Conservation (phyloP, 23 red algal species). For the Cyanidium caldarium region DNA sequence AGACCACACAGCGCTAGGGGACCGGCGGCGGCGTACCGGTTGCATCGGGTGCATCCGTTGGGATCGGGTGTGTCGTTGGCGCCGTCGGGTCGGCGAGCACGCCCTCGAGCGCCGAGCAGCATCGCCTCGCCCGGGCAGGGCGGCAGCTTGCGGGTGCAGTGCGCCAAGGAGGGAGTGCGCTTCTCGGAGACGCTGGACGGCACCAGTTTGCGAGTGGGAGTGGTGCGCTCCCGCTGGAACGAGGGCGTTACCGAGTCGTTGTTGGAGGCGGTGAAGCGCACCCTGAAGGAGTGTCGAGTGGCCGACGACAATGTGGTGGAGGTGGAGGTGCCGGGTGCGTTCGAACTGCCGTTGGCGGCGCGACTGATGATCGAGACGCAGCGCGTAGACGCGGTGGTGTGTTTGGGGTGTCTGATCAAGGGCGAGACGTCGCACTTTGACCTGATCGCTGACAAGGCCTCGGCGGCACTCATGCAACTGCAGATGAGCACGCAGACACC, state of each 20-base stretch:
- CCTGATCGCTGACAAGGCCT: slow-evolving; percentile 48
- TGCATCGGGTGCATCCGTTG: no score
- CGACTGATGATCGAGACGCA: slow-evolving; percentile 67
- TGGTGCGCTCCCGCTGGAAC: slow-evolving; percentile 67
- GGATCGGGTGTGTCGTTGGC: no score
- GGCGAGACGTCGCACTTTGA: slow-evolving; percentile 83
- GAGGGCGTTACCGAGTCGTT: slow-evolving; percentile 18
- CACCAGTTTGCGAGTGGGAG: slow-evolving; percentile 31
- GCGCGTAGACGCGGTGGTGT: slow-evolving; percentile 61
- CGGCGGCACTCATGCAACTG: slow-evolving; percentile 48
- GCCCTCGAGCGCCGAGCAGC: no score
- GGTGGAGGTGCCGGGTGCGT: slow-evolving; percentile 75
- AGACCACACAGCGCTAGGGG: no score
- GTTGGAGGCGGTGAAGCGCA: slow-evolving; percentile 13
- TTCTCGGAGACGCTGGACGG: slow-evolving; percentile 22
- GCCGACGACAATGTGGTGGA: slow-evolving; percentile 34
- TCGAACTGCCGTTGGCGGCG: slow-evolving; percentile 67
- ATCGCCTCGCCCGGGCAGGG: background rate
- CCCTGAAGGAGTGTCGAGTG: slow-evolving; percentile 21
- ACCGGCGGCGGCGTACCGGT: no score
- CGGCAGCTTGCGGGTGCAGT: background rate
- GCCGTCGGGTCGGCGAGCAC: no score
- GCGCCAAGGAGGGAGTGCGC: slow-evolving; percentile 13
- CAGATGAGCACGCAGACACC: slow-evolving; percentile 39
- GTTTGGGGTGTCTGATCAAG: slow-evolving; percentile 63